Conservation (phyloP, 1,284 basidiomycete species). For the Rhodotorula sp. region DNA sequence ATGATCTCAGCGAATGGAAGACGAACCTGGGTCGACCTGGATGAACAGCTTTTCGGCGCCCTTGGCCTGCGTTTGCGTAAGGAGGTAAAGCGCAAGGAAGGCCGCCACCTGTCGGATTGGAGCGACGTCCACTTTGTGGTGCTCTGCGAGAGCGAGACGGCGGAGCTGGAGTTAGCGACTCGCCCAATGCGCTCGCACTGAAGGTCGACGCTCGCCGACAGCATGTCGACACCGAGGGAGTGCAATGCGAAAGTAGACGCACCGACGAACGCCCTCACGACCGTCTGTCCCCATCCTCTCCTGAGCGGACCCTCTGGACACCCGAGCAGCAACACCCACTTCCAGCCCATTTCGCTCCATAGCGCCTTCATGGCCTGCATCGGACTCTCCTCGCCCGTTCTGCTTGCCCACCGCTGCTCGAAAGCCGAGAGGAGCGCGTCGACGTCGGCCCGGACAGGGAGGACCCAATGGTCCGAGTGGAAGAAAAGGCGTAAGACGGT, state of each 20-base stretch:
- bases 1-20: too few relatives aligned
- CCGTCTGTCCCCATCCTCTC: slow-evolving; percentile 10
- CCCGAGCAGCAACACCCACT: slow-evolving; percentile 15
- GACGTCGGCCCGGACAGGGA: slow-evolving; percentile 14
- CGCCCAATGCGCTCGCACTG: too few relatives aligned
- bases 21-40: slow-evolving; percentile 13
- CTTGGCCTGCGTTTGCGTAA: background rate
- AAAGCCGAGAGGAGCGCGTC: slow-evolving; percentile 9
- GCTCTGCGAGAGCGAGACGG: slow-evolving; percentile 1
- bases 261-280: slow-evolving; percentile 21
- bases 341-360: slow-evolving; percentile 20
- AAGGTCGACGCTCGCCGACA: too few relatives aligned
- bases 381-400: background rate
- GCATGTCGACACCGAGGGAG: background rate
- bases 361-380: slow-evolving; percentile 8
- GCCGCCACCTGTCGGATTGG: slow-evolving; percentile 15
- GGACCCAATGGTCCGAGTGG: slow-evolving; percentile 19
- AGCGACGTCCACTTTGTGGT: background rate
- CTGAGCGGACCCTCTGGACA: slow-evolving; percentile 5
- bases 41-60: background rate
- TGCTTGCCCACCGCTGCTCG: background rate
- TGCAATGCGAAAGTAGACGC: background rate
- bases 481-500: slow-evolving; percentile 11
- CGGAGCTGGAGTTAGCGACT: background rate
- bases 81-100: slow-evolving; percentile 16